Evolutionary conservation across 2,329 filamentous ascomycete species (phyloP).

Genomic region (Cordyceps javanica): DNA sequence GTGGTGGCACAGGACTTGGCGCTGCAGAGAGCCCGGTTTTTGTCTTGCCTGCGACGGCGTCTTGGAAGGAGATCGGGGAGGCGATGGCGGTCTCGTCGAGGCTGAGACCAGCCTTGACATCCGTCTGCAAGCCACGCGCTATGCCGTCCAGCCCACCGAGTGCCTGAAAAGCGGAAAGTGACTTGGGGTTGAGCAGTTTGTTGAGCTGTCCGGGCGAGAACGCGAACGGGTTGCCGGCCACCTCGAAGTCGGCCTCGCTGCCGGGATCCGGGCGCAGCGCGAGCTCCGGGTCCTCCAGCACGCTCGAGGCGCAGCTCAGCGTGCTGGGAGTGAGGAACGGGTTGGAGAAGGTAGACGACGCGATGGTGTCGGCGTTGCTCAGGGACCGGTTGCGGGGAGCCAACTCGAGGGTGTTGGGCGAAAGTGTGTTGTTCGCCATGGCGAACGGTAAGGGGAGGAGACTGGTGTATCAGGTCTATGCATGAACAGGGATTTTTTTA

Average conservation of each 20-base stretch:
- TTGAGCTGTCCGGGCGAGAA: constrained; percentile 67
- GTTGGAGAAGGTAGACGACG: constrained; percentile 17
- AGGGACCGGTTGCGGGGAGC: constrained; percentile 13
- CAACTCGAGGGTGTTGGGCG: constrained; percentile 9
- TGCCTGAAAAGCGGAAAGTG: constrained; percentile 65
- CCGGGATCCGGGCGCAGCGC: constrained; percentile 64
- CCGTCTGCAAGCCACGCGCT: constrained; percentile 65
- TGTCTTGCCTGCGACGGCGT: constrained; percentile 36
- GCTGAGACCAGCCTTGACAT: constrained; percentile 60
- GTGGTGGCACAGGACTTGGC: constrained; percentile 50
- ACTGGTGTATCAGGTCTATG: background rate
- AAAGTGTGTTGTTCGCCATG: constrained; percentile 10
- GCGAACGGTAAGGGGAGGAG: background rate
- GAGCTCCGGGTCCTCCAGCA: constrained; percentile 35
- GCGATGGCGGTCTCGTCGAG: constrained; percentile 61
- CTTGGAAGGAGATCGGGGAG: constrained; percentile 61
- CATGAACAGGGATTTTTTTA: background rate
- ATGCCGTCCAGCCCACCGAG: constrained; percentile 67
- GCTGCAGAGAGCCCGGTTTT: constrained; percentile 34
- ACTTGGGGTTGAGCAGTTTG: constrained; percentile 78
- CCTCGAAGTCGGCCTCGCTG: constrained; percentile 62
- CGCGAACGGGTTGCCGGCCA: constrained; percentile 64
- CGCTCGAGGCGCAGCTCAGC: constrained; percentile 15
- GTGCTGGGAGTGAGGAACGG: constrained; percentile 21
- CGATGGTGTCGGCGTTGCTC: constrained; percentile 17